These are phyloP conservation scores for Dictyostelium brefeldianum DNA, from an alignment of 78 protist genomes.

Conservation along the genomic window DNA sequence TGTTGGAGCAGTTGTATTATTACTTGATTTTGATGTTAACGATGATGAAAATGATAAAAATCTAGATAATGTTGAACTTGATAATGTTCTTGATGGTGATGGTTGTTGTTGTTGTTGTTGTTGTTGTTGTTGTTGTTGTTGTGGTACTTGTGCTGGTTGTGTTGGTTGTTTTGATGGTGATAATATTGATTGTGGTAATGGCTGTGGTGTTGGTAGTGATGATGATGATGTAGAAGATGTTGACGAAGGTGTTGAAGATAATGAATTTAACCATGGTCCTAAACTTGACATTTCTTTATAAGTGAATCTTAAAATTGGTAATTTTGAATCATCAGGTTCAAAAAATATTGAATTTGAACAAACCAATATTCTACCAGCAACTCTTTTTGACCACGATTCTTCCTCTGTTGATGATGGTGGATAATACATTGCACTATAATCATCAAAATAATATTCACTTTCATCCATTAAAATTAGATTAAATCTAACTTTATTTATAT, in stretches of 20 bases:
- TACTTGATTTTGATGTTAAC: background rate
- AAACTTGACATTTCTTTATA: conserved; percentile 39
- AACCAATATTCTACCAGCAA: conserved; percentile 77
- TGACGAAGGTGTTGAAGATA: background rate
- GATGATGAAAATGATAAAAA: conserved; percentile 12
- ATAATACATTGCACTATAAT: conserved; percentile 74
- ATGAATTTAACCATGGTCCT: conserved; percentile 27
- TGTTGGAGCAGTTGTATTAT: background rate
- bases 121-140: background rate
- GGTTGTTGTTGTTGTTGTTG: background rate
- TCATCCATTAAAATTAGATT: conserved; percentile 82
- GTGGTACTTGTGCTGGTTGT: background rate
- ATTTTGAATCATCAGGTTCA: conserved; percentile 80
- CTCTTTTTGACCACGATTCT: conserved; percentile 46
- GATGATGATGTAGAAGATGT: background rate
- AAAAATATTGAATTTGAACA: conserved; percentile 86
- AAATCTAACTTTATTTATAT: conserved; percentile 75
- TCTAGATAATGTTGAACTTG: conserved; percentile 15
- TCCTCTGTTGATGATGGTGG: conserved; percentile 69
- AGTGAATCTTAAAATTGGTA: conserved; percentile 75
- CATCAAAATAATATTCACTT: conserved; percentile 87
- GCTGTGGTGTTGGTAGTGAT: background rate
- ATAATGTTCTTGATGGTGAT: background rate
- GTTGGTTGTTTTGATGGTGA: background rate
- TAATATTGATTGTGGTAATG: conserved; percentile 17